Evolutionary conservation across 805 yeast genomes (phyloP).

Genomic region (Saccharomycopsis microspora): DNA sequence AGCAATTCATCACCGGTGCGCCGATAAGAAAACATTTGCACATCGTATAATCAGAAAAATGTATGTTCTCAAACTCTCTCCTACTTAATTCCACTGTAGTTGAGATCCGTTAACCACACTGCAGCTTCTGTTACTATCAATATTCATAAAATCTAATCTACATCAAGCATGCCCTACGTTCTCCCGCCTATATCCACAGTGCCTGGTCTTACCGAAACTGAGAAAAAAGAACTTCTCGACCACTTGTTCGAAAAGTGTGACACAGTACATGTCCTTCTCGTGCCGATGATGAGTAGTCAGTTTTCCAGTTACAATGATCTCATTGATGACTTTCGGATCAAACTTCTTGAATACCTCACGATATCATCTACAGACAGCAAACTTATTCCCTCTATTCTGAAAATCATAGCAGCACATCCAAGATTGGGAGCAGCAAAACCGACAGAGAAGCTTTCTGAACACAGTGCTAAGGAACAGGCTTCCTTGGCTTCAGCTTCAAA

Average conservation of each 20-base stretch:
- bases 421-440: slow-evolving; percentile 42
- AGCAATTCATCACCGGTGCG: too few species aligned
- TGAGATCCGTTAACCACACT: too few species aligned
- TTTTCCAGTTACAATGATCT: slow-evolving; percentile 26
- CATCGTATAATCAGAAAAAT: too few species aligned
- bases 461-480: slow-evolving; percentile 63
- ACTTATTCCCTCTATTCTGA: slow-evolving; percentile 23
- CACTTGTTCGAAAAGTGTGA: slow-evolving; percentile 59
- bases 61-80: too few species aligned
- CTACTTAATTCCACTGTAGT: too few species aligned
- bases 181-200: slow-evolving; percentile 3
- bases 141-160: neutral
- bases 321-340: slow-evolving; percentile 33
- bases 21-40: too few species aligned
- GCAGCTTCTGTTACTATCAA: too few species aligned
- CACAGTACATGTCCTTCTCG: slow-evolving; percentile 28
- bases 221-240: slow-evolving; percentile 28
- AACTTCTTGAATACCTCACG: slow-evolving; percentile 25
- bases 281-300: slow-evolving; percentile 20
- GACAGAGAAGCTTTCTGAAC: slow-evolving; percentile 36
- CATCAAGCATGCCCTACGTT: neutral
- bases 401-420: slow-evolving; percentile 86
- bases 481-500: slow-evolving; percentile 37
- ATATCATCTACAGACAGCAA: slow-evolving; percentile 16
- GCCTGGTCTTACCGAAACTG: neutral